Evolutionary conservation across 2,329 filamentous ascomycete species (phyloP), one percentile per base, ranked within the genome.

Genomic region (Pseudonectria foliicola): DNA sequence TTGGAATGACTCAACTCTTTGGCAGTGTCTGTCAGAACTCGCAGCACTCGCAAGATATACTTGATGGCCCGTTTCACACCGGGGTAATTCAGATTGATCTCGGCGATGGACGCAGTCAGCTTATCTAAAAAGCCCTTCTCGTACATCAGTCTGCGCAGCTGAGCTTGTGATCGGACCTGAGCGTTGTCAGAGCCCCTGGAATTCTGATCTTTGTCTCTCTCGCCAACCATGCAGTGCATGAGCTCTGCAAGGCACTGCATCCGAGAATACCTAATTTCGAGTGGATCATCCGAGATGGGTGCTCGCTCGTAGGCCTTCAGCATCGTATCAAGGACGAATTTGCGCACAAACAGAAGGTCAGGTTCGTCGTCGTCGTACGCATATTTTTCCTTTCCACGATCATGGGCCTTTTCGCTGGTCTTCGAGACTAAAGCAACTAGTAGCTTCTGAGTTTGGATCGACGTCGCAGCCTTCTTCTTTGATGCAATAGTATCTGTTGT

Each of bases 111-210:
- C 10, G 81, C 77, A 2, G 92, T 96, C 39, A 98, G 66, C 31
- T 90, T 84, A 15, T 85, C 77, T 42, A 96, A 81, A 57, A 92
- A 95, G 37, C 93, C 88, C 66, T 96, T 98, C 63, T 98, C 92
- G 52, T 94, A 96, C 92, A 98, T 98, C 40, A 95, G 79, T 47
- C 88, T 86, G 24, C 86, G 82, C 48, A 98, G 75, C 54, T 95
- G 88, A 50, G 83, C 80, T 44, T 89, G 83, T 7, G 88, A 89
- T 28, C 70, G 67, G 15, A 59, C 55, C 29, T 66, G 53, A 34
- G 58, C 44, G 31, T 57, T 55, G 46, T 70, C 52, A 35, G 65
- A 44, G 49, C 59, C 41, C 57, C 67, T 42, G n/a, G 62, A 64
- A 44, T 63, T 62, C 29, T 69, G 68, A 12, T 76, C 71, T 49